A percentile compares a stretch with the other conserved stretches of the same genome.
phyloP scores from a whole-genome alignment of 257 asterid species.

The Voacanga thouarsii region DNA sequence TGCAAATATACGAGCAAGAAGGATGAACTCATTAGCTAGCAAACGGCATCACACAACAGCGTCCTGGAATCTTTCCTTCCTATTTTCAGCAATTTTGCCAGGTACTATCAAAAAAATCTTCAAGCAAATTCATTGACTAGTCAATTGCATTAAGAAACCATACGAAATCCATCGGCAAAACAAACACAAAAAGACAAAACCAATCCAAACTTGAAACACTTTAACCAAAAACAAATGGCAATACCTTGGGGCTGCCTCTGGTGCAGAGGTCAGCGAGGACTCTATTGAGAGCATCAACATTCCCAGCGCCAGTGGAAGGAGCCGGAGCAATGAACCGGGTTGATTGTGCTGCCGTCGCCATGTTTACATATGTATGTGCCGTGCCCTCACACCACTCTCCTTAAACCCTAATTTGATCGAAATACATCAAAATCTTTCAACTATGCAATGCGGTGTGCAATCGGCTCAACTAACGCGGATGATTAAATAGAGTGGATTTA shows the following conservation, averaged over 20 bases:
- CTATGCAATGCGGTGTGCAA: not conserved
- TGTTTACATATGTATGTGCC: no score
- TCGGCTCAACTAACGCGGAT: not conserved
- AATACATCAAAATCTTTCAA: not conserved
- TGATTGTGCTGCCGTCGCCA: no score
- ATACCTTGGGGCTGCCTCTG: constrained; percentile 67
- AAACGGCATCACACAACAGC: not conserved
- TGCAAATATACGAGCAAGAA: not conserved
- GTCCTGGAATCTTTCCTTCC: not conserved
- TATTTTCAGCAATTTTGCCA: not conserved
- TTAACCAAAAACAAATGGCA: not conserved
- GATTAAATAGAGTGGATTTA: not conserved
- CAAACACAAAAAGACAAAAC: not conserved
- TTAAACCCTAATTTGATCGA: constrained; percentile 45
- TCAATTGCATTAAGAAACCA: not conserved
- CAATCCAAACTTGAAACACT: not conserved
- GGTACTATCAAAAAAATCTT: not conserved
- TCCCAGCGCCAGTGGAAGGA: constrained; percentile 54
- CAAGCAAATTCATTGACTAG: not conserved
- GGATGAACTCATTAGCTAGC: not conserved
- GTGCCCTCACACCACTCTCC: constrained; percentile 16
- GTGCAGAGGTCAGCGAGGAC: constrained; percentile 68
- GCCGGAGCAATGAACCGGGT: constrained; percentile 60
- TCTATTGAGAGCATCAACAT: constrained; percentile 64
- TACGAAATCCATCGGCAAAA: not conserved